These are phyloP conservation scores for Ophiognomonia clavigignenti-juglandacearum DNA, from an alignment of 2,329 filamentous ascomycete genomes.

Conservation along the genomic window DNA sequence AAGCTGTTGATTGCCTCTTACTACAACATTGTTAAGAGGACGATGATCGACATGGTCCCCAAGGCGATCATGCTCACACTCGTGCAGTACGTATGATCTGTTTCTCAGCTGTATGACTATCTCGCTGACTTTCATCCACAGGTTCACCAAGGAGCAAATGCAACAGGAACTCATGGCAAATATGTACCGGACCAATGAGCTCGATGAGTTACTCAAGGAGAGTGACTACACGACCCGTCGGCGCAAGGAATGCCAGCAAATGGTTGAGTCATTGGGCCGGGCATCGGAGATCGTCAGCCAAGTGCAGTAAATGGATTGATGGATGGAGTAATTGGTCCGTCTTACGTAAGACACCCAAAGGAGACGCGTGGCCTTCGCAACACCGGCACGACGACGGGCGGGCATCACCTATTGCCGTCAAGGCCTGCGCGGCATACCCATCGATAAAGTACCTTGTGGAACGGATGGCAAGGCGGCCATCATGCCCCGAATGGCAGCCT, in stretches of 20 bases:
- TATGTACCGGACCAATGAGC: constrained; percentile 87
- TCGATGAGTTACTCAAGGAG: constrained; percentile 95
- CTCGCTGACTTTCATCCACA: constrained; percentile 28
- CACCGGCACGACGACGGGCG: no score
- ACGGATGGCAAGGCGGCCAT: neutral
- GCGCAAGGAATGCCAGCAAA: constrained; percentile 97
- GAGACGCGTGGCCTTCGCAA: neutral
- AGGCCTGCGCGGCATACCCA: no score
- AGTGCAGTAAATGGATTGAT: constrained; percentile 49
- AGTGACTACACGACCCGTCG: constrained; percentile 93
- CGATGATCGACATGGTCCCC: constrained; percentile 99
- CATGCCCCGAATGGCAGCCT: neutral
- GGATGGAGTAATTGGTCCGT: neutral
- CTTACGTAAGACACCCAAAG: neutral
- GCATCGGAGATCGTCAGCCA: constrained; percentile 95
- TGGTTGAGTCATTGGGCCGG: constrained; percentile 88
- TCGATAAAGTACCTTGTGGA: neutral
- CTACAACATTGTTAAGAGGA: constrained; percentile 96
- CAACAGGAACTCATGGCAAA: constrained; percentile 94
- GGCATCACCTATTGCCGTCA: neutral
- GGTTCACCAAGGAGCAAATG: constrained; percentile 97
- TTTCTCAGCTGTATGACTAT: neutral
- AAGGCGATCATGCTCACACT: constrained; percentile 98
- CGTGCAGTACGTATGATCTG: constrained; percentile 67
- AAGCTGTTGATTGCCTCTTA: constrained; percentile 96